A percentile compares a stretch with the other conserved stretches of the same genome.
Conservation (phyloP, 2,329 filamentous ascomycete species). For the Dactylellina sp. region DNA sequence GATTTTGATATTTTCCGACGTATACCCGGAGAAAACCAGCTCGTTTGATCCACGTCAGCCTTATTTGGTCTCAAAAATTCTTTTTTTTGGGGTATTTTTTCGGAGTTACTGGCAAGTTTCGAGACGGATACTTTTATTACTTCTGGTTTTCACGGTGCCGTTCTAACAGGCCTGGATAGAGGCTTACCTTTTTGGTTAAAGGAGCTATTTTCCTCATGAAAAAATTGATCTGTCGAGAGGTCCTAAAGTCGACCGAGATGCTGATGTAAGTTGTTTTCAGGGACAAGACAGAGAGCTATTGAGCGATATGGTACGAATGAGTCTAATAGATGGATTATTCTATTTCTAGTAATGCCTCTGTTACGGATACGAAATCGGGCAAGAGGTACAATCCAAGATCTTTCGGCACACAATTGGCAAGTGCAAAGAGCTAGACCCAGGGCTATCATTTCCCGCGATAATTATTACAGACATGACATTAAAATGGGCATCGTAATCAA, state of each 20-base stretch:
- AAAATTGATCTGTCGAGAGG: slow-evolving; percentile 20
- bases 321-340: too few relatives aligned
- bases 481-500: background rate
- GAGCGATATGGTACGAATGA: too few relatives aligned
- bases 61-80: slow-evolving; percentile 26
- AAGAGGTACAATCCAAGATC: slow-evolving; percentile 25
- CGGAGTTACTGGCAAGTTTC: slow-evolving; percentile 19
- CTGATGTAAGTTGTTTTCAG: slow-evolving; percentile 24
- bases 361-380: slow-evolving; percentile 20
- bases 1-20: slow-evolving; percentile 27
- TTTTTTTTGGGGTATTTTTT: slow-evolving; percentile 27
- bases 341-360: slow-evolving; percentile 24
- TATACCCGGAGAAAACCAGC: slow-evolving; percentile 10
- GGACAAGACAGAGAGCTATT: slow-evolving; percentile 36
- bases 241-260: slow-evolving; percentile 18
- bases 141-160: slow-evolving; percentile 29
- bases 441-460: slow-evolving; percentile 17
- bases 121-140: slow-evolving; percentile 21
- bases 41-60: slow-evolving; percentile 31
- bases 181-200: slow-evolving; percentile 29
- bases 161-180: slow-evolving; percentile 34
- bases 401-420: slow-evolving; percentile 29
- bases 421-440: slow-evolving; percentile 29
- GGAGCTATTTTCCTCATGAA: slow-evolving; percentile 15
- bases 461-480: background rate